Evolutionary conservation across 371 early-diverging fungal genomes (phyloP).

Genomic region (Mucor mucedo): DNA sequence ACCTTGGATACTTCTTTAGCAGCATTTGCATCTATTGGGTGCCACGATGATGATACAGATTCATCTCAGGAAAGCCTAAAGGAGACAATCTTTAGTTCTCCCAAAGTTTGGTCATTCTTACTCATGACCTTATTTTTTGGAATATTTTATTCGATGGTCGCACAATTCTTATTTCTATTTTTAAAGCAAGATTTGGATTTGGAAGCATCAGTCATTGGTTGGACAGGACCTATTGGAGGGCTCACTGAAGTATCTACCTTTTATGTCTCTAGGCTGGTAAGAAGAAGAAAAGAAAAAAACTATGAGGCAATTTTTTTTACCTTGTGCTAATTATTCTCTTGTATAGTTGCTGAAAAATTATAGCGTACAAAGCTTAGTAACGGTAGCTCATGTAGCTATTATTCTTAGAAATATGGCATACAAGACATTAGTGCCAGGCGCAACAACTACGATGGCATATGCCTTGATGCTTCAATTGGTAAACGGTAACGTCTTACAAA

Average conservation of each 20-base stretch:
- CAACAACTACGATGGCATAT: constrained; percentile 21
- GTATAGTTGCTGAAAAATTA: constrained; percentile 38
- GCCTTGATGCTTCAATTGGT: constrained; percentile 38
- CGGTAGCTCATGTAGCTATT: constrained; percentile 33
- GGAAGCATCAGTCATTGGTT: constrained; percentile 41
- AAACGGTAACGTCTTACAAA: constrained; percentile 27
- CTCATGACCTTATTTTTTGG: constrained; percentile 42
- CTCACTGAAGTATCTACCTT: constrained; percentile 49
- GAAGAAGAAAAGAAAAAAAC: background rate
- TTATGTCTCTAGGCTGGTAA: constrained; percentile 46
- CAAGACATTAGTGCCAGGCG: constrained; percentile 28
- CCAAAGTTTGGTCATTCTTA: constrained; percentile 41
- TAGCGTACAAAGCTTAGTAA: constrained; percentile 30
- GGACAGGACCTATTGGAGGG: constrained; percentile 54
- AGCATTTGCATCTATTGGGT: constrained; percentile 34
- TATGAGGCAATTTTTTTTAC: background rate
- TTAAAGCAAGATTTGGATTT: constrained; percentile 39
- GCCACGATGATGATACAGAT: constrained; percentile 5
- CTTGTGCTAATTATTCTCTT: background rate
- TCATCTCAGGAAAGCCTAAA: constrained; percentile 22
- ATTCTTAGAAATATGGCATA: constrained; percentile 40
- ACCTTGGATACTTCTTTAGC: constrained; percentile 50
- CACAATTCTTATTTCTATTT: constrained; percentile 47
- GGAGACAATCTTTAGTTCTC: constrained; percentile 24
- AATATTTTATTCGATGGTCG: constrained; percentile 48